Base-by-base conservation (phyloP, 2,329 filamentous ascomycete genomes). In the Gremmenia infestans region DNA sequence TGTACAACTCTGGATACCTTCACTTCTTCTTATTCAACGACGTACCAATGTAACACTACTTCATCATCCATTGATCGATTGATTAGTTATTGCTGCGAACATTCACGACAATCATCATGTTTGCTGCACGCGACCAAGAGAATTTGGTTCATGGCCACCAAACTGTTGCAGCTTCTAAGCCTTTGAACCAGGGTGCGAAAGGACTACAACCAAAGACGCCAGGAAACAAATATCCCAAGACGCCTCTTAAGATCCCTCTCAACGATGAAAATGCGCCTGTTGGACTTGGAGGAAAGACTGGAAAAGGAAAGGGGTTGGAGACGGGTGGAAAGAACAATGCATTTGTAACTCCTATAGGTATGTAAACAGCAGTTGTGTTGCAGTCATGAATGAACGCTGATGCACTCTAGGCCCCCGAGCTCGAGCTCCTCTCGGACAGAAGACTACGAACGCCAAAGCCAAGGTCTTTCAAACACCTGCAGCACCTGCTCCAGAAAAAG, bases 361-460 rank as follows among this genome's bases (percentile, higher is more conserved):
- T 60, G 80, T 65, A 54, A 48, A 9, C 32, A 42, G 28, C 22
- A 40, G 37, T 17, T 40, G 28, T 28, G 25, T 23, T 23, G 28
- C 22, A 23, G 3, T 40, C 28, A 35, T 23, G 15, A 23, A 8
- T 1, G 11, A 12, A 28, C 55, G 15, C 28, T 42, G 43, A 46
- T 25, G n/a, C 28, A 11, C 15, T 28, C 15, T 40, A 69, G 70
- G 68, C 57, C 61, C 86, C 50, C 83, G 85, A 57, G 86, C 78
- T 57, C 85, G 93, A 67, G 91, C 92, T 39, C 89, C 91, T 12
- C 76, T 99, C 48, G 93, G 93, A 36, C 87, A 90, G 78, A 99
- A 99, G 74, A 97, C 93, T 1, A 97, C 94, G 52, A 99, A 99
- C 72, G 91, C 89, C 53, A 97, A 96, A 76, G 81, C 86, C 57